Evolutionary conservation across 257 asterid species (phyloP), one percentile per base, ranked within the genome.

Genomic region (Solanum bukasovii): DNA sequence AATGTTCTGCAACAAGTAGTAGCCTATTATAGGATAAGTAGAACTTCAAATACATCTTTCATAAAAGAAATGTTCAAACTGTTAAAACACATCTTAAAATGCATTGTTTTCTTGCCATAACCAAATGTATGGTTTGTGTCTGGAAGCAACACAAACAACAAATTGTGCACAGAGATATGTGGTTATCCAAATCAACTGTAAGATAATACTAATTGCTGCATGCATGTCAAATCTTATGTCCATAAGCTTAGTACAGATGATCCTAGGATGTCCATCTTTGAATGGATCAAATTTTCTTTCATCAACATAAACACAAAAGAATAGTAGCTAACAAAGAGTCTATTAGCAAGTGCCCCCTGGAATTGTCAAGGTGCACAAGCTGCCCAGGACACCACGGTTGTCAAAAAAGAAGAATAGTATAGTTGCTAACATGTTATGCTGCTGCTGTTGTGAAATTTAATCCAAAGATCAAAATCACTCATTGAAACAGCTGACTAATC

Each of bases 1-100:
- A 97, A 96, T 74, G 97, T 97, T 93, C 99, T 97, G 98, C 93
- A 91, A 92, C 85, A 87, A 85, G 84, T 88, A 85, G 42, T 68
- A 78, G 18, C 85, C 68, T 86, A 40, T 9, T 18, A 21, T 81
- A 27, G 49, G 85, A 81, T 81, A 81, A 46, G 10, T 18, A 79
- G 85, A 81, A 81, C 16, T 4, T 27, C 42, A 46, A 46, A 46
- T 25, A 49, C 56, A 81, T 29, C 20, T 12, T 75, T 31, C 35
- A 25, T n/a, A 79, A 86, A n/a, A 65, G 14, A 68, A 72, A 52
- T 27, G 44, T 2, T 49, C 20, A 0, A 10, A 18, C 84, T 44
- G 68, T 29, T 81, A 49, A 67, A 79, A 46, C 85, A 81, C 85
- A 29, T 46, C 29, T 13, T 46, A 29, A 29, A 81, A 79, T 7